Percentiles rank a stretch among this genome's conserved stretches.
These are phyloP conservation scores for Lipomyces lipofer DNA, from an alignment of 805 yeast genomes.

Conservation along the genomic window DNA sequence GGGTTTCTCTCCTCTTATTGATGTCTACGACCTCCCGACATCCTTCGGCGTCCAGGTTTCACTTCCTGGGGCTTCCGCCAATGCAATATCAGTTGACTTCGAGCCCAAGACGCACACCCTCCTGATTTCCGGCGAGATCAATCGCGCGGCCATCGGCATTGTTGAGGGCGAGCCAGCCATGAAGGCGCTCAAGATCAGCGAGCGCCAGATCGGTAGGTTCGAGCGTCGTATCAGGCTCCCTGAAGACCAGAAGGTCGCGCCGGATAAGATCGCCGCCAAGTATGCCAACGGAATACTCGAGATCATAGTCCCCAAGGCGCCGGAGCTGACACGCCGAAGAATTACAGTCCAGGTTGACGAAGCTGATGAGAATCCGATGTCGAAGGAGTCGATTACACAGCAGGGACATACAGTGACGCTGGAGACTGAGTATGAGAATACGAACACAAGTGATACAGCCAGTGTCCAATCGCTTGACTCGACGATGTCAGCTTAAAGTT, in stretches of 20 bases:
- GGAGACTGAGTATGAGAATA: not conserved
- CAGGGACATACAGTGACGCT: not conserved
- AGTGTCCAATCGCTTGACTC: not conserved
- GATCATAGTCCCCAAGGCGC: conserved; percentile 45
- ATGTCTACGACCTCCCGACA: conserved; percentile 17
- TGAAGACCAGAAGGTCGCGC: conserved; percentile 43
- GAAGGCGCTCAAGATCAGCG: conserved; percentile 30
- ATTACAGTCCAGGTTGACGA: conserved; percentile 3
- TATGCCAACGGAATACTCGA: conserved; percentile 50
- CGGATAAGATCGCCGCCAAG: conserved; percentile 48
- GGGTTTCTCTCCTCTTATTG: conserved; percentile 11
- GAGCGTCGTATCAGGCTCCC: conserved; percentile 48
- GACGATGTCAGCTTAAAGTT: not conserved
- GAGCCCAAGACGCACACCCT: conserved; percentile 7
- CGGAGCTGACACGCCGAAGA: not conserved
- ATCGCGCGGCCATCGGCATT: conserved; percentile 3
- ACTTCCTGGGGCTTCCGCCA: conserved; percentile 16
- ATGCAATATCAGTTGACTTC: conserved; percentile 22
- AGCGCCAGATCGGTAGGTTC: conserved; percentile 46
- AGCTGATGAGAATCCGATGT: too few species aligned
- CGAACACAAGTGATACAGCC: not conserved
- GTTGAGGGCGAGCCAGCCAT: conserved; percentile 7
- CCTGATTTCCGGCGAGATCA: conserved; percentile 12
- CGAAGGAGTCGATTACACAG: too few species aligned
- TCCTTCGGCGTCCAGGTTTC: conserved; percentile 14